A percentile compares a stretch with the other conserved stretches of the same genome.
These are phyloP conservation scores for Podila epigama DNA, from an alignment of 192 early-diverging fungal genomes.

Conservation along the genomic window DNA sequence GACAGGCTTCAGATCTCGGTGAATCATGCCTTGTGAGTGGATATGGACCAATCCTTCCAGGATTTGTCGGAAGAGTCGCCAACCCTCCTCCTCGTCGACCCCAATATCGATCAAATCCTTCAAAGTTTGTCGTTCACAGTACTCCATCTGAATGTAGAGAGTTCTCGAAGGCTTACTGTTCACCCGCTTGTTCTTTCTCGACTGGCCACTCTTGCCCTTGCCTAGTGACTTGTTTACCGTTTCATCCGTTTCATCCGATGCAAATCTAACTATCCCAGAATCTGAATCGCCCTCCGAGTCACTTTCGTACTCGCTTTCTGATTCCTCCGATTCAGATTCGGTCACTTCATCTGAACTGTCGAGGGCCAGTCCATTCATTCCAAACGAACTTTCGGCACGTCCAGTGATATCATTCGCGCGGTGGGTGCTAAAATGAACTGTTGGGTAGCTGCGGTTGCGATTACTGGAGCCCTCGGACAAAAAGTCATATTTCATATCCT, in stretches of 20 bases:
- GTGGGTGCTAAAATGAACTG: slow-evolving; percentile 28
- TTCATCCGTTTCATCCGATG: slow-evolving; percentile 30
- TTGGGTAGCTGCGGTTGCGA: slow-evolving; percentile 36
- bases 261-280: slow-evolving; percentile 45
- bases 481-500: slow-evolving; percentile 55
- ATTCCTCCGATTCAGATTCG: slow-evolving; percentile 19
- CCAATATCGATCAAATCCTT: slow-evolving; percentile 83
- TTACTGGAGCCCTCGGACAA: slow-evolving; percentile 45
- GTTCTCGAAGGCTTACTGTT: slow-evolving; percentile 54
- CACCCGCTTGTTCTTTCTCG: slow-evolving; percentile 17
- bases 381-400: slow-evolving; percentile 39
- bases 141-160: slow-evolving; percentile 98
- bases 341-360: slow-evolving; percentile 41
- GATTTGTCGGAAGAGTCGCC: slow-evolving; percentile 89
- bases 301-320: slow-evolving; percentile 34
- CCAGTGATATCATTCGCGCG: slow-evolving; percentile 28
- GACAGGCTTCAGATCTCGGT: slow-evolving; percentile 90
- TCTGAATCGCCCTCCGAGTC: slow-evolving; percentile 20
- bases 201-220: not conserved
- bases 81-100: slow-evolving; percentile 79
- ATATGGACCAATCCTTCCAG: slow-evolving; percentile 91
- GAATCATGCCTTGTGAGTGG: slow-evolving; percentile 87
- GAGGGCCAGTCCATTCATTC: slow-evolving; percentile 46
- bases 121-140: slow-evolving; percentile 94
- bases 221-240: slow-evolving; percentile 1